Evolutionary conservation across 1,284 basidiomycete species (phyloP).

Genomic region (Jaminaea rosea): DNA sequence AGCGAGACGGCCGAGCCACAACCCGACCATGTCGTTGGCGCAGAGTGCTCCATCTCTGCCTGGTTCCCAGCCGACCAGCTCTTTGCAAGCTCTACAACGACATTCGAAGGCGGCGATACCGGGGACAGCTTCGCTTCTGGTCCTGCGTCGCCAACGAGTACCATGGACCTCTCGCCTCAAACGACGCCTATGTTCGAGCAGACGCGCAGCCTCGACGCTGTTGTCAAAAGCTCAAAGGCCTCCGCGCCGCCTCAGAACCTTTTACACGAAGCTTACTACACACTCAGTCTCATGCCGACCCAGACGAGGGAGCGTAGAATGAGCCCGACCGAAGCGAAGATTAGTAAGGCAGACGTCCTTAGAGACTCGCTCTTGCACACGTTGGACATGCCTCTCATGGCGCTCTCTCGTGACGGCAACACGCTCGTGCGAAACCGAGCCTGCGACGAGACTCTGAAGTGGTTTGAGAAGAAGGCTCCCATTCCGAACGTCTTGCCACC

Average conservation of each 20-base stretch:
- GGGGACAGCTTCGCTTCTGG: not conserved
- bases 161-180: not conserved
- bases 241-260: slow-evolving; percentile 3
- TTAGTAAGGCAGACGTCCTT: slow-evolving; percentile 21
- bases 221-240: not conserved
- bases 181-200: not conserved
- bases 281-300: slow-evolving; percentile 22
- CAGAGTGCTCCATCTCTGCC: slow-evolving; percentile 33
- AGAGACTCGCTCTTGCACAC: slow-evolving; percentile 26
- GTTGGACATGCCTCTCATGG: slow-evolving; percentile 29
- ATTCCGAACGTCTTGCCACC: not conserved
- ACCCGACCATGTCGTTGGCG: slow-evolving; percentile 13
- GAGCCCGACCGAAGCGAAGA: slow-evolving; percentile 18
- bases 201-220: not conserved
- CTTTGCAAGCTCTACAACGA: slow-evolving; percentile 6
- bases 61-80: slow-evolving; percentile 39
- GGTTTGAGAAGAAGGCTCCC: slow-evolving; percentile 15
- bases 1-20: not conserved
- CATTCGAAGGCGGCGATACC: not conserved
- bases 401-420: slow-evolving; percentile 28
- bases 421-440: slow-evolving; percentile 31
- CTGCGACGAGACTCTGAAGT: slow-evolving; percentile 28
- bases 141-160: not conserved
- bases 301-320: slow-evolving; percentile 18
- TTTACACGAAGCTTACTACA: slow-evolving; percentile 34